These are phyloP conservation scores for Neofusicoccum kwambonambiense DNA, from an alignment of 2,329 filamentous ascomycete species.

Conservation along the genomic window DNA sequence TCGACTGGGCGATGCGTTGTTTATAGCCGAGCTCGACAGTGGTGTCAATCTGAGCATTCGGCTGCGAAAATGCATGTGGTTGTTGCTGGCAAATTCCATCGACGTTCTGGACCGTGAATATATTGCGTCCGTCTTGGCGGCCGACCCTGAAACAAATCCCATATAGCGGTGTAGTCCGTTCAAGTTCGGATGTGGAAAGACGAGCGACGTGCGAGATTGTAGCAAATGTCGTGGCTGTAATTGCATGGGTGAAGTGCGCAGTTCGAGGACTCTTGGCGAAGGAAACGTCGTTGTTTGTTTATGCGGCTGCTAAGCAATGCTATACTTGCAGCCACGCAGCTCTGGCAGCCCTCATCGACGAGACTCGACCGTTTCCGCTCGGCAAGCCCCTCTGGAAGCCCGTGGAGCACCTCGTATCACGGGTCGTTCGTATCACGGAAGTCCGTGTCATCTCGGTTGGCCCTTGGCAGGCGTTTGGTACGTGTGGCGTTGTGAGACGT, in stretches of 20 bases:
- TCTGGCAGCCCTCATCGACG: background rate
- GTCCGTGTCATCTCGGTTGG: constrained; percentile 14
- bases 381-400: background rate
- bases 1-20: background rate
- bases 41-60: background rate
- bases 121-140: constrained; percentile 8
- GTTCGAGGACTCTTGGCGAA: background rate
- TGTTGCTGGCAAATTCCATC: background rate
- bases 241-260: background rate
- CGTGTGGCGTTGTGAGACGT: background rate
- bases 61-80: background rate
- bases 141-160: background rate
- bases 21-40: background rate
- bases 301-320: constrained; percentile 7
- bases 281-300: background rate
- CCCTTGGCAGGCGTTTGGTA: background rate
- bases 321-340: background rate
- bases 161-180: constrained; percentile 4
- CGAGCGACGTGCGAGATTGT: background rate
- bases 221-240: background rate
- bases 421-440: background rate
- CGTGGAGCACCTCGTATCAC: background rate
- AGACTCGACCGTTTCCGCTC: background rate
- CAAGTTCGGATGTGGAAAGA: background rate
- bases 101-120: background rate